Evolutionary conservation across 305 asterid genomes (phyloP), one percentile per base, ranked within the genome.

Genomic region (Fraxinus platypoda): DNA sequence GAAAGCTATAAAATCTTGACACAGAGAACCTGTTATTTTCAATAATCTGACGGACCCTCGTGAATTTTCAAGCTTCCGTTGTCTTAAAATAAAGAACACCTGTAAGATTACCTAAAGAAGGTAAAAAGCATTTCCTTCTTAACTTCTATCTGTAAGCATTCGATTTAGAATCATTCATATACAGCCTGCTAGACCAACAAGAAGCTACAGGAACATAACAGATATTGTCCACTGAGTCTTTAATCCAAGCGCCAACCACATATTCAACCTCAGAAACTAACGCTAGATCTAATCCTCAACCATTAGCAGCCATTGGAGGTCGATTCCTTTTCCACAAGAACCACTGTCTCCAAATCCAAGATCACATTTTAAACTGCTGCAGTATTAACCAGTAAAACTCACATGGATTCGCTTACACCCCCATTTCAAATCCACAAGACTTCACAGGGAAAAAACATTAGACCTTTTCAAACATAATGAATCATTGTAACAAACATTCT

Each of bases 331-430:
- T 71, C 26, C 76, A 71, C 76, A 33, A 71, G 46, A 71, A 31
- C 26, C 46, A 43, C 68, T 37, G 62, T 54, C 62, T 77, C 81
- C 41, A 8, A 79, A 64, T 79, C 59, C n/a, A 33, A 43, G 38
- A 30, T 71, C 75, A 34, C 46, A 59, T 68, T 62, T 23, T 54
- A 57, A 15, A 76, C 38, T 75, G 52, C 43, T 62, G 26, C 75
- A 26, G 3, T 73, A 30, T n/a, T 8, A 2, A 33, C 46, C 81
- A 52, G 19, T 57, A 57, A 57, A 57, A 57, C 68, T 57, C 28
- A 6, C 26, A 7, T 19, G 68, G 68, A 19, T 57, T 57, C 28
- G 4, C 68, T 19, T 19, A 57, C 68, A 19, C 68, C 66, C 26
- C 13, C 31, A 33, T 52, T 66, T 66, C 4, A 74, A 38, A 26